Evolutionary conservation across 1,284 basidiomycete genomes (phyloP).

Genomic region (Sphagnurus paluster): DNA sequence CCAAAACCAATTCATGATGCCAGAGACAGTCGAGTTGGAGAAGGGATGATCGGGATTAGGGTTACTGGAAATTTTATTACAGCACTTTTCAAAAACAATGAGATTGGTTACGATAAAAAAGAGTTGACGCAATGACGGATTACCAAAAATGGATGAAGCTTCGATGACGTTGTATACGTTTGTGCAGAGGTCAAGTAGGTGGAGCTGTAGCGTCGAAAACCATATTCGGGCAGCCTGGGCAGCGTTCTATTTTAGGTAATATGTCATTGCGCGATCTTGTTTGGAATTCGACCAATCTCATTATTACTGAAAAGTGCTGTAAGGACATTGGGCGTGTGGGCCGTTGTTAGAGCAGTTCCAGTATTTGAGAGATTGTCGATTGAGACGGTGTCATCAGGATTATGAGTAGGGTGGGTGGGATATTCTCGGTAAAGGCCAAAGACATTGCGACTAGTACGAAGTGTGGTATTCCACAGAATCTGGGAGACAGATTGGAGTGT

Average conservation of each 20-base stretch:
- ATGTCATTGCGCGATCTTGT: too few relatives aligned
- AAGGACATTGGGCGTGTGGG: neutral
- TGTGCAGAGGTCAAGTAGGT: too few relatives aligned
- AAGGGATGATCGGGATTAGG: conserved; percentile 11
- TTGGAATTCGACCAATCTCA: too few relatives aligned
- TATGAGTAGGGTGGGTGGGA: conserved; percentile 2
- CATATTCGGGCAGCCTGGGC: too few relatives aligned
- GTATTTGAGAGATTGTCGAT: neutral
- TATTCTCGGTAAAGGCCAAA: conserved; percentile 10
- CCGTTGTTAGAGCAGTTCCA: neutral
- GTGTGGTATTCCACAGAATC: neutral
- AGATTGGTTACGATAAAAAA: too few relatives aligned
- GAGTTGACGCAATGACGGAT: too few relatives aligned
- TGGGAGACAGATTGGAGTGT: neutral
- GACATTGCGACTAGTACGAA: neutral
- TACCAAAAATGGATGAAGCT: too few relatives aligned
- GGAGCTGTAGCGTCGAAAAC: too few relatives aligned
- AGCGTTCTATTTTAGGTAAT: too few relatives aligned
- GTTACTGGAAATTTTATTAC: neutral
- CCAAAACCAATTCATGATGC: conserved; percentile 26
- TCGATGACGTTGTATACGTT: too few relatives aligned
- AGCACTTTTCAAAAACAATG: too few relatives aligned
- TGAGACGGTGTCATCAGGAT: conserved; percentile 5
- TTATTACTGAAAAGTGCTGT: too few relatives aligned
- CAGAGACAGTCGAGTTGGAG: conserved; percentile 16